Evolutionary conservation across 768 basidiomycete genomes (phyloP).

Genomic region (Podaxis mareebaensis): DNA sequence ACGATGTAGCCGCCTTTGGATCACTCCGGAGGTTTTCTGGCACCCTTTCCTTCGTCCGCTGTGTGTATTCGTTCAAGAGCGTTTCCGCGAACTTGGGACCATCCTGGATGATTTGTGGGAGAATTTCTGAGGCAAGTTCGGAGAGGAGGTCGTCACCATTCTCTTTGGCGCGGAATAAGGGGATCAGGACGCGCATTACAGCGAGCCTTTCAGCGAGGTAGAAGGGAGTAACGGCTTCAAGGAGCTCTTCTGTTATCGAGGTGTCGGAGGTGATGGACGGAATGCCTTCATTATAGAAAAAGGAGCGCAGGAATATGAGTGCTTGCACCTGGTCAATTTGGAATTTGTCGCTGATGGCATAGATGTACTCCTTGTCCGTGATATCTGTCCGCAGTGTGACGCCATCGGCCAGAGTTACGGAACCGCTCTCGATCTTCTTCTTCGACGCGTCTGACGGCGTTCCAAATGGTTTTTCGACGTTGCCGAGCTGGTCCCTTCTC

Average conservation of each 20-base stretch:
- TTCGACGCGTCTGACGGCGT: slow-evolving; percentile 67
- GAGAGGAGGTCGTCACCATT: slow-evolving; percentile 56
- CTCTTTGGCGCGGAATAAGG: slow-evolving; percentile 72
- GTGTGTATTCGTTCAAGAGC: slow-evolving; percentile 61
- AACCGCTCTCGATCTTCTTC: slow-evolving; percentile 64
- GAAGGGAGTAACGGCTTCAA: slow-evolving; percentile 77
- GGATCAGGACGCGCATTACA: slow-evolving; percentile 66
- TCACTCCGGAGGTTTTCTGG: slow-evolving; percentile 48
- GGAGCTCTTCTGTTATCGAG: slow-evolving; percentile 53
- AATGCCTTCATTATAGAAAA: slow-evolving; percentile 75
- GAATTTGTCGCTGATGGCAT: slow-evolving; percentile 71
- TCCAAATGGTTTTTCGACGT: slow-evolving; percentile 58
- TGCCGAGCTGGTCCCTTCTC: slow-evolving; percentile 57
- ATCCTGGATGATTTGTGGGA: slow-evolving; percentile 66
- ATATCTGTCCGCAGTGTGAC: slow-evolving; percentile 63
- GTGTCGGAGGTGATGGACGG: slow-evolving; percentile 32
- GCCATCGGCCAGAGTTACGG: slow-evolving; percentile 69
- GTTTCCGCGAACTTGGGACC: slow-evolving; percentile 59
- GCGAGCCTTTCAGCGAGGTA: slow-evolving; percentile 80
- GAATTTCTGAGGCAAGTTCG: slow-evolving; percentile 49
- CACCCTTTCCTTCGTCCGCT: slow-evolving; percentile 49
- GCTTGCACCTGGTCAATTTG: slow-evolving; percentile 83
- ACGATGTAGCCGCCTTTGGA: slow-evolving; percentile 59
- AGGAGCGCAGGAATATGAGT: slow-evolving; percentile 71
- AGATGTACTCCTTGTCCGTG: slow-evolving; percentile 67